Base-by-base conservation (phyloP, 257 asterid species). In the Dorcoceras hygrometricum region DNA sequence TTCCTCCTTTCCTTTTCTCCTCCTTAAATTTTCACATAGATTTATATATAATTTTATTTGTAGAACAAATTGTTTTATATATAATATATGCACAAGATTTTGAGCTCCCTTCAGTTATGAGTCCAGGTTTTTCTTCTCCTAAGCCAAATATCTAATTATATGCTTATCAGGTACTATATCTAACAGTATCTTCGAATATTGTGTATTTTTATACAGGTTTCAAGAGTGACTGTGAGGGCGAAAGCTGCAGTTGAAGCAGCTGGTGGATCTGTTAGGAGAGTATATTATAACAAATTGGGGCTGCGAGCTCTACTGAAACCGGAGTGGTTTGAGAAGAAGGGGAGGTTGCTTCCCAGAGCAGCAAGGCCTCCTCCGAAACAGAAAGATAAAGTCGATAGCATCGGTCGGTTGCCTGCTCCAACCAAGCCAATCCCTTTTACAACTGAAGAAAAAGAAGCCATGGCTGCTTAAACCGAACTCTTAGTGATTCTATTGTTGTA, bases 271-370 rank as follows among this genome's bases (percentile, higher is more conserved):
- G 99, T 90, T 25, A 86, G 97, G 77, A 87, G 95, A 80, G 97
- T 90, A 43, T 76, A 93, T 50, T 90, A 93, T 88, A 90, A 93
- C 79, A 85, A 90, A 77, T 58, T 93, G 69, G 99, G 99, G 4
- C 59, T 93, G 4, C 84, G 84, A 59, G 97, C 99, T 0, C 80
- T 90, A 68, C 91, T 93, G 55, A 86, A 86, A 64, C 97, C 99
- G 0, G 97, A 90, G 76, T 93, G 99, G 97, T 90, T 93, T 18
- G 96, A 82, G 69, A 93, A 90, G 85, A 93, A 90, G 82, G 97
- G 99, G 32, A 85, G 97, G 69, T 76, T 93, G 62, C 90, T 93
- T 56, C 99, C 99, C 0, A 88, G 61, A 73, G 75, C 99, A 43
- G 97, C 99, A 48, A 82, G 95, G 74, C 97, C 99, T 69, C 96